Percentiles rank a stretch among this genome's conserved stretches.
Evolutionary conservation across 352 stramenopile species (phyloP).

Genomic region (Phytophthora foliorum): DNA sequence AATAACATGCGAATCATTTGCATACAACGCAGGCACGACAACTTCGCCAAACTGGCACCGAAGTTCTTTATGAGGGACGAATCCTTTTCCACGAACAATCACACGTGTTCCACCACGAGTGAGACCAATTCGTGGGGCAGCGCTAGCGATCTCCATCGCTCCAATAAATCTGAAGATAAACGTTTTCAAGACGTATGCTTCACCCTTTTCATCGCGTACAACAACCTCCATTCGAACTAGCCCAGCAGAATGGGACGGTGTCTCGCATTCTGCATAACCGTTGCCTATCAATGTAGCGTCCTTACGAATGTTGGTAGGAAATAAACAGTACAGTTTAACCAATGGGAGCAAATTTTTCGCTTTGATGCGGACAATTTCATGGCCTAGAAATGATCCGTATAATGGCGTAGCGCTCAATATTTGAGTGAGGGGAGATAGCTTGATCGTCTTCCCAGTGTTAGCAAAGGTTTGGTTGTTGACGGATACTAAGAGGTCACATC

Average conservation of each 20-base stretch:
- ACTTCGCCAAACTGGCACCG: conserved; percentile 48
- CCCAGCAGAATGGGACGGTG: conserved; percentile 34
- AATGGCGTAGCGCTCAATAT: conserved; percentile 25
- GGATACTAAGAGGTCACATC: conserved; percentile 48
- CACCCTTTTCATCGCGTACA: conserved; percentile 5
- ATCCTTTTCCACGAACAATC: conserved; percentile 44
- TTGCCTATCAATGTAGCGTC: conserved; percentile 15
- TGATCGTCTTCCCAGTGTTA: conserved; percentile 33
- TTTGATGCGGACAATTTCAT: conserved; percentile 41
- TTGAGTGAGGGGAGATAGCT: conserved; percentile 15
- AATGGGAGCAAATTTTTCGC: conserved; percentile 27
- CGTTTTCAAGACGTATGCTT: conserved; percentile 4
- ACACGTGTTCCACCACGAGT: conserved; percentile 42
- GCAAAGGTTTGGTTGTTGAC: conserved; percentile 55
- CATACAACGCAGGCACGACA: conserved; percentile 23
- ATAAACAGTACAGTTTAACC: conserved; percentile 40
- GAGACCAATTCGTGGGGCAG: conserved; percentile 34
- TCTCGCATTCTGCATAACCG: conserved; percentile 35
- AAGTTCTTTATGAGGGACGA: conserved; percentile 41
- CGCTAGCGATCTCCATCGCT: conserved; percentile 40
- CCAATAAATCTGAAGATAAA: conserved; percentile 52
- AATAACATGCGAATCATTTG: conserved; percentile 37
- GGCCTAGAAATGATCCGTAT: conserved; percentile 42
- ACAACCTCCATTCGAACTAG: conserved; percentile 31
- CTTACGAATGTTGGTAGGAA: conserved; percentile 21